A percentile compares a stretch with the other conserved stretches of the same genome.
These are phyloP conservation scores for Heliosperma pusillum DNA, from an alignment of 148 eudicot genomes.

Conservation along the genomic window DNA sequence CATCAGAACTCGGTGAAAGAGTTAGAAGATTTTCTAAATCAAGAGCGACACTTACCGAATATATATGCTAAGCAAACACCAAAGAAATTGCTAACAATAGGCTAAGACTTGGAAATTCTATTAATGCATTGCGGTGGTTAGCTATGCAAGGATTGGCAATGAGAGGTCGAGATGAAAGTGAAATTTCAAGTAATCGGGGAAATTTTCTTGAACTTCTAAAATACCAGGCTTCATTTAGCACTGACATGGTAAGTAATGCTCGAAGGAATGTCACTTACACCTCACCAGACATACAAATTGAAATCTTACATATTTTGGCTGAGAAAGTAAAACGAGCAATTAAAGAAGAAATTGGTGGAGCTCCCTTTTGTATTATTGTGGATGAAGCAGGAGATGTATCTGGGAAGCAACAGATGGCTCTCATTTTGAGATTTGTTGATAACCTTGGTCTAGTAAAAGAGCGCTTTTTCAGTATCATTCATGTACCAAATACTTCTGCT, in stretches of 20 bases:
- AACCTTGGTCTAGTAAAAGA: too few relatives aligned
- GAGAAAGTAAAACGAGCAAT: background rate
- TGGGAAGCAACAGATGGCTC: too few relatives aligned
- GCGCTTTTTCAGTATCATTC: too few relatives aligned
- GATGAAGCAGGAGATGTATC: too few relatives aligned
- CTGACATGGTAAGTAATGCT: background rate
- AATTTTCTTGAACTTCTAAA: background rate
- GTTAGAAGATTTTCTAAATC: too few relatives aligned
- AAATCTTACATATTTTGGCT: background rate
- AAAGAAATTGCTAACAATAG: slow-evolving; percentile 2
- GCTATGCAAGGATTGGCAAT: slow-evolving; percentile 5
- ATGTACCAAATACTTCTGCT: too few relatives aligned
- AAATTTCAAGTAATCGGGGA: background rate
- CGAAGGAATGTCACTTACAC: background rate
- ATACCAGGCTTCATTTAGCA: background rate
- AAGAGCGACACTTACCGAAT: background rate
- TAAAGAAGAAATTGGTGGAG: background rate
- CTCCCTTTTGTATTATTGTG: too few relatives aligned
- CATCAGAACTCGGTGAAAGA: too few relatives aligned
- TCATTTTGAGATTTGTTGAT: too few relatives aligned
- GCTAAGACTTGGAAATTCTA: background rate
- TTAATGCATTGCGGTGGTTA: too few relatives aligned
- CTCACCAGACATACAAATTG: background rate
- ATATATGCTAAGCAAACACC: background rate
- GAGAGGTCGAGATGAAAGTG: slow-evolving; percentile 11